Conservation (phyloP, 169 alveolate genomes). For the Plasmodium coatneyi region DNA sequence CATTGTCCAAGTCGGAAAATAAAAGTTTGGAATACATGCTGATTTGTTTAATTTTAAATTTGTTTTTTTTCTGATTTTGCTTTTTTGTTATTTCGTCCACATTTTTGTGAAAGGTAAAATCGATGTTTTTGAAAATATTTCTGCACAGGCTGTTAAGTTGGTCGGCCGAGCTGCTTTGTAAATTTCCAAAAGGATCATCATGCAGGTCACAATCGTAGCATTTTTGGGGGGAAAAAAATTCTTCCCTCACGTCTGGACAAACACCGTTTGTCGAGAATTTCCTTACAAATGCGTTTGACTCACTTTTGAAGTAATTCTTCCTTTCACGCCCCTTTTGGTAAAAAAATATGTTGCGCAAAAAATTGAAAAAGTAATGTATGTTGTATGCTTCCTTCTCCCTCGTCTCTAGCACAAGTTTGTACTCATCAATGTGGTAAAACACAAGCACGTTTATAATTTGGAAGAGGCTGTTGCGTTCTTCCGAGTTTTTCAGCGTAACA, state of each 20-base stretch:
- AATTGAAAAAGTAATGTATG: conserved; percentile 4
- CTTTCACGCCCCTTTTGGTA: conserved; percentile 19
- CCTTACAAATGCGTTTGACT: background rate
- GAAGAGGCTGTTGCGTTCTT: conserved; percentile 8
- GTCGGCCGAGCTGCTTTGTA: background rate
- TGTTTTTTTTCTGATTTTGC: conserved; percentile 34
- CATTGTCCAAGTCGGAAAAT: conserved; percentile 65
- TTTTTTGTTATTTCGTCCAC: conserved; percentile 35
- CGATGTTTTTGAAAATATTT: conserved; percentile 33
- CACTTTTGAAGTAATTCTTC: conserved; percentile 33
- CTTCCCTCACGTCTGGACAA: background rate
- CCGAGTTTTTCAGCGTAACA: conserved; percentile 29
- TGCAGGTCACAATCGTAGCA: conserved; percentile 12
- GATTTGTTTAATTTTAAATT: conserved; percentile 59
- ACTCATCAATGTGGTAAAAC: conserved; percentile 24
- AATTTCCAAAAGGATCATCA: background rate
- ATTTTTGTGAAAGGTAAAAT: conserved; percentile 11
- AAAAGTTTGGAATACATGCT: conserved; percentile 59
- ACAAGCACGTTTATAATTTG: conserved; percentile 59
- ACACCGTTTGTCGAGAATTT: background rate
- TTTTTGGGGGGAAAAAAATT: background rate
- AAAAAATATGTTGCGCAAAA: conserved; percentile 32
- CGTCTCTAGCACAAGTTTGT: conserved; percentile 34
- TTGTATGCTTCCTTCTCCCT: conserved; percentile 42
- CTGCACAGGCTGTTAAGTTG: conserved; percentile 8